A percentile compares a stretch with the other conserved stretches of the same genome.
phyloP scores from a whole-genome alignment of 805 yeast species.

The Spathaspora passalidarum region DNA sequence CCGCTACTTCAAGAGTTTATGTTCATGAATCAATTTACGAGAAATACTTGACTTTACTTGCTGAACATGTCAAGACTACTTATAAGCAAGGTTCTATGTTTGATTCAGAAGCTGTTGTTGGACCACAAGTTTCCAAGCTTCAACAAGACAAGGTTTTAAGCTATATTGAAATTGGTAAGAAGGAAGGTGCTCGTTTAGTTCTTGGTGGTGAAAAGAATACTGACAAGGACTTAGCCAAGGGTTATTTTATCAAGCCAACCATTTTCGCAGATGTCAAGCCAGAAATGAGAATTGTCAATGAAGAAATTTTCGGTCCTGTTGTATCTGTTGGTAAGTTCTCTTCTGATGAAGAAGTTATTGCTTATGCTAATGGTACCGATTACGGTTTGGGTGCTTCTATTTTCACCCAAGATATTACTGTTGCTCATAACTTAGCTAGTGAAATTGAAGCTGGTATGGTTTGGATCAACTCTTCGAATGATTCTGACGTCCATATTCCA shows the following conservation, averaged over 20 bases:
- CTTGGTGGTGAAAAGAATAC: slow-evolving; percentile 43
- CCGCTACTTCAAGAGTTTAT: slow-evolving; percentile 62
- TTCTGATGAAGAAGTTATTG: slow-evolving; percentile 65
- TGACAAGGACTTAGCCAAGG: slow-evolving; percentile 41
- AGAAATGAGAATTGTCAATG: slow-evolving; percentile 62
- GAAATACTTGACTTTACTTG: slow-evolving; percentile 44
- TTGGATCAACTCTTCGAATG: slow-evolving; percentile 47
- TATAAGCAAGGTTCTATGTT: slow-evolving; percentile 61
- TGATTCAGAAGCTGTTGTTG: slow-evolving; percentile 45
- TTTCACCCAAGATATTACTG: slow-evolving; percentile 63
- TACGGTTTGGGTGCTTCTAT: slow-evolving; percentile 85
- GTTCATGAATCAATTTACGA: slow-evolving; percentile 57
- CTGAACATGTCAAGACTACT: slow-evolving; percentile 41
- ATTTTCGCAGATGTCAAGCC: slow-evolving; percentile 69
- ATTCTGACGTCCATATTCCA: slow-evolving; percentile 47
- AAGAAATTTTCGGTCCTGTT: slow-evolving; percentile 90
- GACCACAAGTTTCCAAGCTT: slow-evolving; percentile 58
- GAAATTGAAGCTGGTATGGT: slow-evolving; percentile 45
- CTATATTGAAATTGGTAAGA: slow-evolving; percentile 42
- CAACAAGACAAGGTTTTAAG: slow-evolving; percentile 53
- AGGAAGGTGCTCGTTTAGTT: slow-evolving; percentile 42
- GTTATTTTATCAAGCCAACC: slow-evolving; percentile 74
- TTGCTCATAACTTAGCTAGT: slow-evolving; percentile 62
- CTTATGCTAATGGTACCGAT: slow-evolving; percentile 64
- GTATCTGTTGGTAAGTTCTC: slow-evolving; percentile 64